Conservation (phyloP, 2,329 filamentous ascomycete genomes). For the Penicillium sp. region DNA sequence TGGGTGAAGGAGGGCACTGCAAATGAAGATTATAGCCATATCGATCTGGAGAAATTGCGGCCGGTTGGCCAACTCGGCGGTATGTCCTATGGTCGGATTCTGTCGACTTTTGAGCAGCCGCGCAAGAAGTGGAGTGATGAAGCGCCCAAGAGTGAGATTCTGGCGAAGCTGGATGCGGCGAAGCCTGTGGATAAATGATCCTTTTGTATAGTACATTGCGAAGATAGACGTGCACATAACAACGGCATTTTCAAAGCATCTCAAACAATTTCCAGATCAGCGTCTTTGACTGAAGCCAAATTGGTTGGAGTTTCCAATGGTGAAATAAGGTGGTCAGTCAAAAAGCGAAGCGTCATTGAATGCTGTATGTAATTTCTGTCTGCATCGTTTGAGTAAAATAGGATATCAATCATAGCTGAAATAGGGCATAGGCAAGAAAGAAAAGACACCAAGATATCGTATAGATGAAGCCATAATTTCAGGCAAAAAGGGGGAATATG, state of each 20-base stretch:
- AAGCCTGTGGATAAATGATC: slow-evolving; percentile 2
- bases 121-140: slow-evolving; percentile 39
- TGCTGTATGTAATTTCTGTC: neutral
- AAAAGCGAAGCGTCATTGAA: neutral
- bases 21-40: slow-evolving; percentile 69
- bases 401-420: neutral
- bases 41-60: slow-evolving; percentile 74
- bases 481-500: neutral
- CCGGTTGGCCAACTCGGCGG: slow-evolving; percentile 80
- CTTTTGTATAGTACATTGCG: neutral
- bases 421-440: neutral
- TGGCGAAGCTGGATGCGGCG: slow-evolving; percentile 16
- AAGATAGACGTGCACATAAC: neutral
- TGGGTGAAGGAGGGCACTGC: slow-evolving; percentile 85
- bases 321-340: too few species aligned
- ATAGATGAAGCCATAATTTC: neutral
- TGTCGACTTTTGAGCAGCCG: slow-evolving; percentile 69
- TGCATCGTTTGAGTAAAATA: neutral
- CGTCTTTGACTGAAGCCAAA: too few species aligned
- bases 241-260: neutral
- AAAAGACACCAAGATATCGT: neutral
- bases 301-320: too few species aligned
- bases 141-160: slow-evolving; percentile 18
- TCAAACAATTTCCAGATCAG: too few species aligned
- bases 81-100: slow-evolving; percentile 73